These are phyloP conservation scores for Astragalus membranaceus DNA, from an alignment of 306 rosid genomes.

Conservation along the genomic window DNA sequence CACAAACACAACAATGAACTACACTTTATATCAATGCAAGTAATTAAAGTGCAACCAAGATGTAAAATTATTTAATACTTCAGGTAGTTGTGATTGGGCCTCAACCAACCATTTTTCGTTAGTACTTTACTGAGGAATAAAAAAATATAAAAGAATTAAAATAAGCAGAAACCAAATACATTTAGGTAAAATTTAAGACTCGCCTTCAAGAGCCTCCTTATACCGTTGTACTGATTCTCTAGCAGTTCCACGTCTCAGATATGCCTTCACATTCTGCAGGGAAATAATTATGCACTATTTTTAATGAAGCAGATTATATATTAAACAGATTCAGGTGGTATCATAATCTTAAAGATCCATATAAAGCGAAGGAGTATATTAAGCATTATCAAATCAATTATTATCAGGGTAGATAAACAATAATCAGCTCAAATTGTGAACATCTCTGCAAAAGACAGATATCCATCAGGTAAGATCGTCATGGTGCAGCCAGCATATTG, in stretches of 20 bases:
- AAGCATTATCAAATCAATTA: constrained; percentile 1
- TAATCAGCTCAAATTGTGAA: not conserved
- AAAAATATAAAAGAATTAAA: not conserved
- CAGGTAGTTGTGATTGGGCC: not conserved
- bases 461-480: not conserved
- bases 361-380: not conserved
- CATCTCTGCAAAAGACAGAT: not conserved
- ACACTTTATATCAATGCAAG: not conserved
- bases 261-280: constrained; percentile 87
- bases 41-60: not conserved
- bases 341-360: constrained; percentile 8
- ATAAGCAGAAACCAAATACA: not conserved
- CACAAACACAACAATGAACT: not conserved
- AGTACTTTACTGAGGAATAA: not conserved
- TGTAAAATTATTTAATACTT: not conserved
- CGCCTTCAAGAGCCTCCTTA: constrained; percentile 73
- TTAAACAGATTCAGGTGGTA: not conserved
- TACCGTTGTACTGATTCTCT: constrained; percentile 58
- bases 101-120: not conserved
- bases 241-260: constrained; percentile 85
- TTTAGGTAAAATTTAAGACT: not conserved
- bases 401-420: not conserved
- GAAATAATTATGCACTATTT: not conserved
- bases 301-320: not conserved
- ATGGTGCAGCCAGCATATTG: not conserved